Base-by-base conservation (phyloP, 805 yeast genomes). In the Saturnispora zaruensis region DNA sequence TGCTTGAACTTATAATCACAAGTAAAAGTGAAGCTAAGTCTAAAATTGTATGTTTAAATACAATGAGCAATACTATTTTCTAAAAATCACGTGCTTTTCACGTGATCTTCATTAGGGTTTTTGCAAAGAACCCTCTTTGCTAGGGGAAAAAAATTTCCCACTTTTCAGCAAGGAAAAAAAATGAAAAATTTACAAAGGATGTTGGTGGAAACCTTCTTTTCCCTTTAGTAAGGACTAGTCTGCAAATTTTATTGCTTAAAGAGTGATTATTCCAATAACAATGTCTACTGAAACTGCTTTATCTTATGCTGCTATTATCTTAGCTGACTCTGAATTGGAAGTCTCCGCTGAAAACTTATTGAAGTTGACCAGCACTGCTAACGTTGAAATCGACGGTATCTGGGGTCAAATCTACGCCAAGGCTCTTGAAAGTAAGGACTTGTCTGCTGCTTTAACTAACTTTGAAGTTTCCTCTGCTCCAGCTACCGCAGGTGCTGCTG, bases 281-380 rank as follows among this genome's bases (percentile, higher is more conserved):
- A 86, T 87, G 93, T 84, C 95, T 71, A 68, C 79, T 66, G 95
- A 88, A 83, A 78, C 95, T 69, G 86, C 95, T 70, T 84, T 88
- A 69, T 85, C 96, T 61, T 89, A 88, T 86, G 98, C 99, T 73
- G 95, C 98, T 69, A 80, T 91, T 73, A 90, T 91, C 78, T 82
- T 91, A 75, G 95, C 97, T 62, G 99, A 91, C 70, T 86, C 97
- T 67, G 96, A 89, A 63, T 77, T 89, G 67, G 96, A 90, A 74
- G 82, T 91, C 81, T 79, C 96, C 56, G 61, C 89, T 63, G 90
- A 82, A 70, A 84, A 84, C 78, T 78, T 85, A 68, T 67, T 77
- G 67, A 75, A 87, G 66, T 73, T 85, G 72, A 75, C 85, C 70
- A 64, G 74, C 57, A 86, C 87, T 65, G 93, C 95, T 61, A 82